Percentiles rank a stretch among this genome's conserved stretches.
phyloP scores from a whole-genome alignment of 1,139 yeast genomes.

The Kodamaea derodonti region DNA sequence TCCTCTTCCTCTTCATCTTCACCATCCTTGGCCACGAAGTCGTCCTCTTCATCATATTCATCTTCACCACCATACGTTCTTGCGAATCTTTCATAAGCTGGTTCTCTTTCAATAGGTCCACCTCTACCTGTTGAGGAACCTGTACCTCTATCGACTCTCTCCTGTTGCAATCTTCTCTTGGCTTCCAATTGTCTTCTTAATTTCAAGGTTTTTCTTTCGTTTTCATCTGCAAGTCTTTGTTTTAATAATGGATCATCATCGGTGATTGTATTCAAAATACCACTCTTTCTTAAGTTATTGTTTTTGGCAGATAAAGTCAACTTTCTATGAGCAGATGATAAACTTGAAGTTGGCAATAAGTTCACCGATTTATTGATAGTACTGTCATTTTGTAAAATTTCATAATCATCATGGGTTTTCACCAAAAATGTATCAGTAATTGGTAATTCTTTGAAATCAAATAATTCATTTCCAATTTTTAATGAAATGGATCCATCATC shows the following conservation, averaged over 20 bases:
- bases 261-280: conserved; percentile 63
- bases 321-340: conserved; percentile 74
- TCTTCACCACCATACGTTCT: conserved; percentile 40
- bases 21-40: conserved; percentile 40
- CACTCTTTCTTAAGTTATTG: conserved; percentile 57
- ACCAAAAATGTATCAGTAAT: conserved; percentile 71
- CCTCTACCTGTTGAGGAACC: conserved; percentile 19
- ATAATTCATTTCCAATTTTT: conserved; percentile 82
- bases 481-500: conserved; percentile 85
- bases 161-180: conserved; percentile 49
- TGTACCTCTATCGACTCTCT: conserved; percentile 30
- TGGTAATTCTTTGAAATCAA: conserved; percentile 70
- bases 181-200: conserved; percentile 64
- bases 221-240: conserved; percentile 77
- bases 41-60: conserved; percentile 45
- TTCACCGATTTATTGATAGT: conserved; percentile 55
- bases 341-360: conserved; percentile 84
- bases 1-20: conserved; percentile 51
- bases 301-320: conserved; percentile 70
- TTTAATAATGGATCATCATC: conserved; percentile 84
- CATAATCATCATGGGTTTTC: conserved; percentile 67
- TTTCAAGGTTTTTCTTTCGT: conserved; percentile 66
- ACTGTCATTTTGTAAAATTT: conserved; percentile 58
- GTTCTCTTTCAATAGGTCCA: conserved; percentile 22
- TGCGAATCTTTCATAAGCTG: conserved; percentile 40